Percentiles rank a stretch among this genome's conserved stretches.
phyloP scores from a whole-genome alignment of 1,139 yeast genomes.

The Saccharomyces hybrid region DNA sequence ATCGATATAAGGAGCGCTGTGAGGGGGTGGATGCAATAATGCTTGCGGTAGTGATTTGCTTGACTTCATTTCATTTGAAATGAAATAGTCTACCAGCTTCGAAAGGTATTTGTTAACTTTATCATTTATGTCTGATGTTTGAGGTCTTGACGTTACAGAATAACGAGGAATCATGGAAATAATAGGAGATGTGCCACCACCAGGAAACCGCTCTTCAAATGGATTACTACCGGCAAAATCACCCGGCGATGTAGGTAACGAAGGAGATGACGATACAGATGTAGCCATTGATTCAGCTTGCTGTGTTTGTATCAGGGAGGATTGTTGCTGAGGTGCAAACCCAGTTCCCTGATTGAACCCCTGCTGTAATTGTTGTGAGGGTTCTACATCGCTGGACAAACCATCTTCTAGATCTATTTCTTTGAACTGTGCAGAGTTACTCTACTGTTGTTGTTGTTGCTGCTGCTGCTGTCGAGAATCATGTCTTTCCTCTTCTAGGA shows the following conservation, averaged over 20 bases:
- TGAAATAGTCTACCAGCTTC: conserved; percentile 47
- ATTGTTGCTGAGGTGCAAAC: conserved; percentile 4
- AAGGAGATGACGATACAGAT: conserved; percentile 28
- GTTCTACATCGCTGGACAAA: conserved; percentile 36
- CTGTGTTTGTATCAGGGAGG: conserved; percentile 3
- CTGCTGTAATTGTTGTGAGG: conserved; percentile 7
- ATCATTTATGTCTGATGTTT: conserved; percentile 29
- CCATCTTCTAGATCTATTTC: conserved; percentile 36
- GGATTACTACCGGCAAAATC: conserved; percentile 29
- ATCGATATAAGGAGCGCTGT: conserved; percentile 31
- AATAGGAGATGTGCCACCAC: conserved; percentile 28
- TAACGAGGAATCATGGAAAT: conserved; percentile 28
- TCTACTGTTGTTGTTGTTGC: background rate
- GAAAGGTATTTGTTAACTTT: conserved; percentile 38
- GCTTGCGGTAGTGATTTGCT: conserved; percentile 25
- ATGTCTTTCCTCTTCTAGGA: conserved; percentile 8
- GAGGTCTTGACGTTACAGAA: conserved; percentile 20
- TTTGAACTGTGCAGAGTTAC: conserved; percentile 17
- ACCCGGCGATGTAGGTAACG: conserved; percentile 34
- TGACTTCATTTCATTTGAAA: conserved; percentile 50
- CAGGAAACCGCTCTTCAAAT: conserved; percentile 25
- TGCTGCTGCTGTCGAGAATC: conserved; percentile 8
- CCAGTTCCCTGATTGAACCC: conserved; percentile 1
- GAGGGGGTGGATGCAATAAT: conserved; percentile 57
- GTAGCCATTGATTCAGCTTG: conserved; percentile 12